These are phyloP conservation scores for Epichloe hybrida DNA, from an alignment of 2,329 filamentous ascomycete genomes.

Conservation along the genomic window DNA sequence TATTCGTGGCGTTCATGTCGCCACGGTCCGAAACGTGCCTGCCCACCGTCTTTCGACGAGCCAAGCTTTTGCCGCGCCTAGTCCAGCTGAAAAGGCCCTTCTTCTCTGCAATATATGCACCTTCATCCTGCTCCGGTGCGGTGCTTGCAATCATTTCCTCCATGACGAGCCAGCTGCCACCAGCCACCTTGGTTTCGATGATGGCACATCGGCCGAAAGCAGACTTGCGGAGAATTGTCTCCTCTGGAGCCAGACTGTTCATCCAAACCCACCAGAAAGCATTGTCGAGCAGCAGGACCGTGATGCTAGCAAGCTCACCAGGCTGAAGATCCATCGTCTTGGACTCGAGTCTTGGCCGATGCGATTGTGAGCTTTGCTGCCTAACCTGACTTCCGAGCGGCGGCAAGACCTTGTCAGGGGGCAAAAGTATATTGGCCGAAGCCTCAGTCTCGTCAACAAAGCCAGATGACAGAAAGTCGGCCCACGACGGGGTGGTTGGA, in stretches of 20 bases:
- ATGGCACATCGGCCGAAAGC: slow-evolving; percentile 90
- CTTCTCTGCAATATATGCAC: slow-evolving; percentile 88
- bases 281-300: slow-evolving; percentile 73
- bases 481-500: slow-evolving; percentile 95
- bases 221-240: slow-evolving; percentile 72
- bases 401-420: slow-evolving; percentile 86
- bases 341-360: slow-evolving; percentile 56
- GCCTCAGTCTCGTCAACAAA: slow-evolving; percentile 68
- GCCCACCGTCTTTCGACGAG: slow-evolving; percentile 56
- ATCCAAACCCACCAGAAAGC: slow-evolving; percentile 99
- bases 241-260: slow-evolving; percentile 83
- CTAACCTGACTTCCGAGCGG: slow-evolving; percentile 61
- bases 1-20: slow-evolving; percentile 28
- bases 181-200: slow-evolving; percentile 71
- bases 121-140: slow-evolving; percentile 67
- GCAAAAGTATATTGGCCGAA: slow-evolving; percentile 59
- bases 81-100: slow-evolving; percentile 88
- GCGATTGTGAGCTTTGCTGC: slow-evolving; percentile 77
- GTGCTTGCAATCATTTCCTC: slow-evolving; percentile 95
- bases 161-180: slow-evolving; percentile 82
- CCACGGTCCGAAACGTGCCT: slow-evolving; percentile 42
- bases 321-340: slow-evolving; percentile 60
- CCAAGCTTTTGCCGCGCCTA: slow-evolving; percentile 46
- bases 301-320: slow-evolving; percentile 88
- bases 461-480: slow-evolving; percentile 88